phyloP scores from a whole-genome alignment of 805 yeast species.

The Lipomyces starkeyi region DNA sequence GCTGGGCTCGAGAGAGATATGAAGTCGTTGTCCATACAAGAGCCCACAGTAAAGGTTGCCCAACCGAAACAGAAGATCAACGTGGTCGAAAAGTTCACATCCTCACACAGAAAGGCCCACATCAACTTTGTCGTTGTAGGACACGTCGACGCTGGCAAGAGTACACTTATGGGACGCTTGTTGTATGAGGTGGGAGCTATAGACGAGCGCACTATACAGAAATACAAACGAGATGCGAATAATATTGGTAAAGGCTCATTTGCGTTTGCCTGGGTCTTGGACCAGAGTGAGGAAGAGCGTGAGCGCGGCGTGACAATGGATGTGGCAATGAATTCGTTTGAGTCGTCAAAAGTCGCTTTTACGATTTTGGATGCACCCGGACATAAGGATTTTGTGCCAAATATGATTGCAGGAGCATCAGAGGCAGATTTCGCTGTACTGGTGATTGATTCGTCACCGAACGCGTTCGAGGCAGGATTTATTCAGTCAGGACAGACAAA shows the following conservation, averaged over 20 bases:
- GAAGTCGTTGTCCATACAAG: slow-evolving; percentile 26
- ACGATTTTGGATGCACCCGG: slow-evolving; percentile 87
- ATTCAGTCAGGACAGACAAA: slow-evolving; percentile 73
- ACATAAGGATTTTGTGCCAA: slow-evolving; percentile 81
- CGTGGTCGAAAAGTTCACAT: slow-evolving; percentile 49
- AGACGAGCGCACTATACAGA: slow-evolving; percentile 66
- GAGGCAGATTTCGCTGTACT: slow-evolving; percentile 65
- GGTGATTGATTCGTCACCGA: slow-evolving; percentile 68
- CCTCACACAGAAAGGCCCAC: slow-evolving; percentile 55
- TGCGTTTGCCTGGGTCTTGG: slow-evolving; percentile 86
- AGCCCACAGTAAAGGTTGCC: slow-evolving; percentile 38
- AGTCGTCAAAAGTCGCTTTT: slow-evolving; percentile 59
- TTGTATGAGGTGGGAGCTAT: slow-evolving; percentile 71
- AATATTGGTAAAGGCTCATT: slow-evolving; percentile 76
- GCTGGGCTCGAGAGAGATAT: slow-evolving; percentile 23
- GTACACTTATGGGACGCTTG: slow-evolving; percentile 77
- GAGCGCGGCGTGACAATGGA: slow-evolving; percentile 79
- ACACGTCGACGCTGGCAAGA: slow-evolving; percentile 86
- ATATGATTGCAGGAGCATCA: slow-evolving; percentile 78
- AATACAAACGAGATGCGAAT: slow-evolving; percentile 67
- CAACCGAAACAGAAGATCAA: slow-evolving; percentile 56
- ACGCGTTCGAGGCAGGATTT: slow-evolving; percentile 76
- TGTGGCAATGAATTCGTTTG: slow-evolving; percentile 70
- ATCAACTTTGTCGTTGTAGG: slow-evolving; percentile 78
- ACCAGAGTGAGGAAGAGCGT: slow-evolving; percentile 79